Base-by-base conservation (phyloP, 257 asterid genomes). In the Linderniella brevidens region DNA sequence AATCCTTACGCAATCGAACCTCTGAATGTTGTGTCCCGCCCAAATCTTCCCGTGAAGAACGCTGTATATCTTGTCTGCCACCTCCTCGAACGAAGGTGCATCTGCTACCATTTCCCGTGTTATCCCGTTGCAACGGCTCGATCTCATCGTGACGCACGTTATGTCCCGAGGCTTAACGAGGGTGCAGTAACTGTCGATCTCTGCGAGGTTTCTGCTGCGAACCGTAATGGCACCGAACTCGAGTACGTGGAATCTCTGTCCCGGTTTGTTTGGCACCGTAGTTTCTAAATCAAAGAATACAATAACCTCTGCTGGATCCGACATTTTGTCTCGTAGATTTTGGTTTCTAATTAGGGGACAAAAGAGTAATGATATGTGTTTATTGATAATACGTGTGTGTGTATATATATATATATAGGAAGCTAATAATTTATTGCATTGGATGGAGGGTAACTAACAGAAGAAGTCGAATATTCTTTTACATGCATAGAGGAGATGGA, bases 271-370 rank as follows among this genome's bases (percentile, higher is more conserved):
- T 0, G 99, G 99, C 5, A 90, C 93, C 0, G 75, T 90, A 0
- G 99, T 90, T 63, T 90, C 99, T 35, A 90, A 50, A 37, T 90
- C 99, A 15, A 90, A 90, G 67, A 90, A 90, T 19, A 73, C 99
- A n/a, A n/a, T n/a, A n/a, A 90, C 77, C 64, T 90, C 11, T 79
- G 32, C 29, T n/a, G n/a, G n/a, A 3, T 4, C 10, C 15, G 35
- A 5, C 43, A 9, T 36, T 8, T 9, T 13, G 12, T n/a, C n/a
- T n/a, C n/a, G n/a, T n/a, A n/a, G n/a, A n/a, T n/a, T n/a, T n/a
- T 16, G 16, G 29, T 10, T 17, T 9, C 36, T 46, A 10, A 9
- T 44, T 44, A 9, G 17, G 1, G 1, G 3, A 3, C 10, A 1
- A 11, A 35, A 46, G 32, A 7, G 35, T 15, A 6, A 4, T 18